These are phyloP conservation scores for Tolypocladium amazonense DNA, from an alignment of 2,329 filamentous ascomycete genomes.

Conservation along the genomic window DNA sequence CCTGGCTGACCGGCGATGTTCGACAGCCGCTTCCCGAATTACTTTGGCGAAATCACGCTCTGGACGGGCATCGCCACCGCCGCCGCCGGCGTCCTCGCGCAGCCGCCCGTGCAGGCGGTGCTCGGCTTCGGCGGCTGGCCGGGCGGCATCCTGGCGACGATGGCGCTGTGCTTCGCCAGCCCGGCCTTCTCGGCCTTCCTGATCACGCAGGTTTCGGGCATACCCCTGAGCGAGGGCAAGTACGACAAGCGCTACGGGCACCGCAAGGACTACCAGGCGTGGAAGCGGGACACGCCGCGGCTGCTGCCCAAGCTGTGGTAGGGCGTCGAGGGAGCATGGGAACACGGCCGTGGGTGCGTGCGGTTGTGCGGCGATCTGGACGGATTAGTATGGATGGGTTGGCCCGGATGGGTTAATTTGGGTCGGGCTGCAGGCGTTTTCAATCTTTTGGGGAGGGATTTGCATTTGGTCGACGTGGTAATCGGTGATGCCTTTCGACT, in stretches of 20 bases:
- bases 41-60: slow-evolving; percentile 60
- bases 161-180: slow-evolving; percentile 41
- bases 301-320: slow-evolving; percentile 46
- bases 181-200: slow-evolving; percentile 55
- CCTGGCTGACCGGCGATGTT: not conserved
- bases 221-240: slow-evolving; percentile 57
- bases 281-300: slow-evolving; percentile 56
- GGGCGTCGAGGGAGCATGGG: not conserved
- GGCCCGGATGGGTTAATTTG: slow-evolving; percentile 12
- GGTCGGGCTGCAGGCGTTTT: not conserved
- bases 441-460: not conserved
- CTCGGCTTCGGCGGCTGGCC: slow-evolving; percentile 42
- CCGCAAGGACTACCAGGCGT: slow-evolving; percentile 54
- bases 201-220: slow-evolving; percentile 51
- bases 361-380: too few relatives aligned
- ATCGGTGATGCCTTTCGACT: not conserved
- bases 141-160: slow-evolving; percentile 15
- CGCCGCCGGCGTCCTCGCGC: slow-evolving; percentile 44
- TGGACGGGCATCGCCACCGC: slow-evolving; percentile 57
- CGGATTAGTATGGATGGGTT: too few relatives aligned
- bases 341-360: slow-evolving; percentile 14
- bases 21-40: slow-evolving; percentile 50
- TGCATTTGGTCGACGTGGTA: not conserved
- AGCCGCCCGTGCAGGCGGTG: slow-evolving; percentile 41
- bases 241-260: slow-evolving; percentile 56